These are phyloP conservation scores for Phlyctochytrium bullatum DNA, from an alignment of 192 early-diverging fungal genomes.

Conservation along the genomic window DNA sequence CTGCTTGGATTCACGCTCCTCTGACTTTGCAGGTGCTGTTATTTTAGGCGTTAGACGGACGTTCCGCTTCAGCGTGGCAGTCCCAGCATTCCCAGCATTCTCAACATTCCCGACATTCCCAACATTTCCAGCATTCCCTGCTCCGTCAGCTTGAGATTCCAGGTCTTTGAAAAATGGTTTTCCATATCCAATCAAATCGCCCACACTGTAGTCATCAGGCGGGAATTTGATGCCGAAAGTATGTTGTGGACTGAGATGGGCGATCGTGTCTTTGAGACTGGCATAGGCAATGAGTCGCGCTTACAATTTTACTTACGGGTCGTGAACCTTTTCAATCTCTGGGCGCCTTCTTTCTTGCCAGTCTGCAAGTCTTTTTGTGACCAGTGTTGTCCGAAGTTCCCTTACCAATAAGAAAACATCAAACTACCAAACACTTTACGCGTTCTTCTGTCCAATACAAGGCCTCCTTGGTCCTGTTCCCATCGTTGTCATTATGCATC, in stretches of 20 bases:
- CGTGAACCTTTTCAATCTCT: constrained; percentile 36
- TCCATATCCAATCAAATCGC: constrained; percentile 32
- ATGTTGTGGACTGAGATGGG: constrained; percentile 31
- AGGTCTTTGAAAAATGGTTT: constrained; percentile 4
- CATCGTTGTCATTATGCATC: constrained; percentile 31
- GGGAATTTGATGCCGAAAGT: constrained; percentile 32
- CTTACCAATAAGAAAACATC: background rate
- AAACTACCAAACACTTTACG: constrained; percentile 5
- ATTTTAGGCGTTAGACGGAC: constrained; percentile 21
- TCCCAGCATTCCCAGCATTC: no score
- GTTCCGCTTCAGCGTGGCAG: background rate
- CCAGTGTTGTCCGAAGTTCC: constrained; percentile 26
- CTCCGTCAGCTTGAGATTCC: constrained; percentile 12
- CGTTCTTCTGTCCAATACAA: constrained; percentile 31
- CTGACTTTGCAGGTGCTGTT: constrained; percentile 5
- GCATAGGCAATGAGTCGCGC: background rate
- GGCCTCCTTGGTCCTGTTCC: constrained; percentile 27
- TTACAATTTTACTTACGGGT: constrained; percentile 28
- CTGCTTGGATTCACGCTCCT: no score
- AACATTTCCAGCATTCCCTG: constrained; percentile 11
- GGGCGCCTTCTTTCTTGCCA: constrained; percentile 25
- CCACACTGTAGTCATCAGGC: constrained; percentile 33
- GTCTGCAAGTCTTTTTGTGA: constrained; percentile 23
- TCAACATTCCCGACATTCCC: constrained; percentile 13
- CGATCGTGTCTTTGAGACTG: constrained; percentile 34